Conservation (phyloP, 768 basidiomycete genomes). For the Russula dissimulans region DNA sequence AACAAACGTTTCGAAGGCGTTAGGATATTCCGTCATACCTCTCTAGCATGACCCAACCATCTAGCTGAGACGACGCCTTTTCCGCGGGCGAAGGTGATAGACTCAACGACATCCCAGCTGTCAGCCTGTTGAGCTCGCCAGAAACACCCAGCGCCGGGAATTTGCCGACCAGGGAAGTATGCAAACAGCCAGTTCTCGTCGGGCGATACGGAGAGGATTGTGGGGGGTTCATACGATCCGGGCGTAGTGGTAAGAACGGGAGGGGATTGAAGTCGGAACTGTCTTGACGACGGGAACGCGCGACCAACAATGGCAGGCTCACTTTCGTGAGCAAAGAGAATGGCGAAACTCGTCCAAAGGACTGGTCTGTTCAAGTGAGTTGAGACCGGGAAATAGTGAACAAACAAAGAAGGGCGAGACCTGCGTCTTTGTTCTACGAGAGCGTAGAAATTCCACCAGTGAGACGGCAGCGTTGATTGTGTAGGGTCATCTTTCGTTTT, state of each 20-base stretch:
- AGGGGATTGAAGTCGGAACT: slow-evolving; percentile 51
- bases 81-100: slow-evolving; percentile 41
- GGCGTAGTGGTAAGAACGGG: slow-evolving; percentile 38
- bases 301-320: slow-evolving; percentile 52
- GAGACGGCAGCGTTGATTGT: slow-evolving; percentile 1
- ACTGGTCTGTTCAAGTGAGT: slow-evolving; percentile 40
- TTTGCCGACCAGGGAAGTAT: slow-evolving; percentile 54
- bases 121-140: slow-evolving; percentile 60
- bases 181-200: slow-evolving; percentile 61
- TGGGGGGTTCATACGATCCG: slow-evolving; percentile 49
- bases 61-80: slow-evolving; percentile 51
- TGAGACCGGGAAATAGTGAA: background rate
- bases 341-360: slow-evolving; percentile 57
- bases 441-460: slow-evolving; percentile 15
- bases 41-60: slow-evolving; percentile 54
- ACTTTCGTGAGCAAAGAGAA: slow-evolving; percentile 59
- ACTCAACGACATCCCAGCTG: slow-evolving; percentile 50
- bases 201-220: slow-evolving; percentile 50
- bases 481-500: slow-evolving; percentile 9
- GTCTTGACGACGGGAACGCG: slow-evolving; percentile 61
- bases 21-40: slow-evolving; percentile 33
- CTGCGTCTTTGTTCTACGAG: slow-evolving; percentile 7
- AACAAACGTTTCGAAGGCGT: background rate
- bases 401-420: background rate
- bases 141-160: slow-evolving; percentile 53